Evolutionary conservation across 2,329 filamentous ascomycete genomes (phyloP).

Genomic region (Saccharata proteae): DNA sequence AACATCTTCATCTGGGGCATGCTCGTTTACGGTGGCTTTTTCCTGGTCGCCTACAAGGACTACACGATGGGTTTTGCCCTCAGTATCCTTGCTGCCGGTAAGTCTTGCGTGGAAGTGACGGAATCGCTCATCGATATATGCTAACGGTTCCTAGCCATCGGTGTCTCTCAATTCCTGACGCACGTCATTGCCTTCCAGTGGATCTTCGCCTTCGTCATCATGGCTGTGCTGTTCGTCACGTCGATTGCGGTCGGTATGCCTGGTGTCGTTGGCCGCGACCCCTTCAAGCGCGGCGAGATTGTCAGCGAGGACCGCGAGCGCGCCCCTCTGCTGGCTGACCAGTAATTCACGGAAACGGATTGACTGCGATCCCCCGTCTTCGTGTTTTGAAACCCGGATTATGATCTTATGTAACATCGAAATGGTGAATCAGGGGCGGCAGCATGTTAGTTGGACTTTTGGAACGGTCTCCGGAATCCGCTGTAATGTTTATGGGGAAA

Average conservation of each 20-base stretch:
- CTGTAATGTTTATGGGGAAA: no score
- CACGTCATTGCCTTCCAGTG: constrained; percentile 72
- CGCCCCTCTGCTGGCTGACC: constrained; percentile 39
- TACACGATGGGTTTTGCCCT: constrained; percentile 69
- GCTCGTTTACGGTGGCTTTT: constrained; percentile 63
- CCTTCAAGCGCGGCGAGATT: constrained; percentile 34
- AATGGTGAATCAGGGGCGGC: no score
- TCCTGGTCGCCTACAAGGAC: constrained; percentile 62
- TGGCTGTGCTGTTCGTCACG: constrained; percentile 58
- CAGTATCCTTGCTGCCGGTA: constrained; percentile 58
- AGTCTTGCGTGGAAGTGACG: constrained; percentile 15
- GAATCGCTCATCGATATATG: constrained; percentile 2
- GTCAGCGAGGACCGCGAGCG: constrained; percentile 40
- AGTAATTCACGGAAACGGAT: no score
- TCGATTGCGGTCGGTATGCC: constrained; percentile 56
- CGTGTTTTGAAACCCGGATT: no score
- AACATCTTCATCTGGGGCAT: constrained; percentile 85
- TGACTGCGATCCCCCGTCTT: no score
- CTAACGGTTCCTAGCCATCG: constrained; percentile 42
- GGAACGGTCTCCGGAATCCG: no score
- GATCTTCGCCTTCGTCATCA: constrained; percentile 84
- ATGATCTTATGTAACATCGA: no score
- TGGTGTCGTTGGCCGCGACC: constrained; percentile 47
- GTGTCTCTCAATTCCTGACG: constrained; percentile 62
- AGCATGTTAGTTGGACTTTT: no score